Conservation (phyloP, 78 protist genomes). For the Paulinella micropora region DNA sequence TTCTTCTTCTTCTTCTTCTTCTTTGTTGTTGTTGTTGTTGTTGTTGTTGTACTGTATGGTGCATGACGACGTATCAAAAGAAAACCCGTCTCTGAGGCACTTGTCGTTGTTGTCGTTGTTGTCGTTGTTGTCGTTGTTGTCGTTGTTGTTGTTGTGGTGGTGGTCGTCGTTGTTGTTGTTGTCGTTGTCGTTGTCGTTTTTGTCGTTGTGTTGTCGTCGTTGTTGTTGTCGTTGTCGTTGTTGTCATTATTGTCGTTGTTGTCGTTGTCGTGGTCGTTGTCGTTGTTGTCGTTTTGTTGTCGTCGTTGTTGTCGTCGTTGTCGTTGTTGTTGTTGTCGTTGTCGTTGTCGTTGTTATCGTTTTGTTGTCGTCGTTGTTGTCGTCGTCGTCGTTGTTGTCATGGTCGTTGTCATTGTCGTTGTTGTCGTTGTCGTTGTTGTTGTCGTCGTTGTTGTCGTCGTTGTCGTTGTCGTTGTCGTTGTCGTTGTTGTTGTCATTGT, state of each 20-base stretch:
- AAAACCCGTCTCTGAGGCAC: neutral
- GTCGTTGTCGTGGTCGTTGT: neutral
- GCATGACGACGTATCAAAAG: no score
- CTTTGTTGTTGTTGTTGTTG: neutral
- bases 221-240: neutral
- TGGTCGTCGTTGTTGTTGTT: neutral
- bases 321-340: neutral
- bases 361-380: neutral
- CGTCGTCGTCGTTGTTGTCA: neutral
- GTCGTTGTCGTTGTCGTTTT: neutral
- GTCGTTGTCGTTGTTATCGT: neutral
- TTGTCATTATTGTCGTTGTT: neutral
- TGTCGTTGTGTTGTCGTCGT: neutral
- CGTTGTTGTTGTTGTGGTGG: neutral
- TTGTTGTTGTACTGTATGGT: neutral
- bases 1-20: neutral
- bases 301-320: neutral
- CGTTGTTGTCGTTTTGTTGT: neutral
- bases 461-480: neutral
- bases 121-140: neutral
- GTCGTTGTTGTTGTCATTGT: neutral
- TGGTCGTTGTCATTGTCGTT: neutral
- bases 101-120: neutral
- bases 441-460: neutral
- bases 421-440: neutral